A percentile compares a stretch with the other conserved stretches of the same genome.
phyloP scores from a whole-genome alignment of 805 yeast species.

The Millerozyma miso region DNA sequence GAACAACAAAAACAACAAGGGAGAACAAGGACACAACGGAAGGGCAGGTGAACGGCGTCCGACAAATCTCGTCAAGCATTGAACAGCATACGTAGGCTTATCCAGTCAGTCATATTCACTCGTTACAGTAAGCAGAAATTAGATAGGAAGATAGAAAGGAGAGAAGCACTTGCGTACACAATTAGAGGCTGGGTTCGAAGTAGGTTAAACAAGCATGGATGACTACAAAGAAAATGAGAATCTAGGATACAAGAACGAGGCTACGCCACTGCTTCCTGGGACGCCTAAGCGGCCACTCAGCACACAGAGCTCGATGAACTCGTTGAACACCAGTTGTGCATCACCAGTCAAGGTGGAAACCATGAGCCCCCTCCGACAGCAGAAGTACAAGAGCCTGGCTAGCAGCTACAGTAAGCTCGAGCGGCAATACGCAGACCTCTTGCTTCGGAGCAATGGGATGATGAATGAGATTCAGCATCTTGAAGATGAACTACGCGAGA shows the following conservation, averaged over 20 bases:
- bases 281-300: constrained; percentile 8
- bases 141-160: background rate
- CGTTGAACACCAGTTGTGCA: constrained; percentile 6
- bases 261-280: constrained; percentile 3
- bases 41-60: background rate
- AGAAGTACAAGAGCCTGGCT: constrained; percentile 1
- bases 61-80: background rate
- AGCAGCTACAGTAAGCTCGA: constrained; percentile 8
- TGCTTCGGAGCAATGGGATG: constrained; percentile 22
- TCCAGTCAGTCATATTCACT: constrained; percentile 1
- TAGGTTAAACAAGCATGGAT: constrained; percentile 5
- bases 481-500: constrained; percentile 26
- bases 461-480: constrained; percentile 25
- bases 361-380: constrained; percentile 6
- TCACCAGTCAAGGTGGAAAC: constrained; percentile 2
- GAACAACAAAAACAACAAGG: constrained; percentile 2
- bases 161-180: background rate
- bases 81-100: background rate
- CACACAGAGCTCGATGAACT: constrained; percentile 10
- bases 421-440: constrained; percentile 27
- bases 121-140: background rate
- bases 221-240: constrained; percentile 9
- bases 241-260: constrained; percentile 1
- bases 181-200: background rate
- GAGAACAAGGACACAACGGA: background rate